Base-by-base conservation (phyloP, 805 yeast genomes). In the Phaffomyces thermotolerans region DNA sequence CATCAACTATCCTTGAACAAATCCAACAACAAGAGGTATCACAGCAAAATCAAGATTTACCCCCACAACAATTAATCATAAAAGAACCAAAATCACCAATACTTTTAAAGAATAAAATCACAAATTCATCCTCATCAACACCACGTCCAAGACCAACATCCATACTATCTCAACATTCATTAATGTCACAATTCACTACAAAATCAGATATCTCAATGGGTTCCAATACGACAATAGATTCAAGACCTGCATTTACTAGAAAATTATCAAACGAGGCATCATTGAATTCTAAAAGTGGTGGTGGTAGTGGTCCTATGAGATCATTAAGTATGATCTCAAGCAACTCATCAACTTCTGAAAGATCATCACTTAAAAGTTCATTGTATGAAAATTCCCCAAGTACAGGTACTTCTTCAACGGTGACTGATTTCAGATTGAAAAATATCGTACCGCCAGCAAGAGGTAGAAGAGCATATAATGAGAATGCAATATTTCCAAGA, bases 151-250 rank as follows among this genome's bases (percentile, higher is more conserved):
- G 82, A 40, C 81, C 81, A 4, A 65, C 68, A 0, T 78, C 84
- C 1, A 67, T 70, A 34, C 56, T 76, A 1, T 78, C 83, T 0
- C 72, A 75, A 20, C 69, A 69, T 42, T 74, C 79, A 0, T 57
- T 68, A 2, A 63, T 71, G n/a, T 73, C 78, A 0, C 68, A 62
- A 39, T 60, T 64, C 36, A 73, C 79, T 1, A 68, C 70, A 4
- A 61, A 68, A 34, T 76, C 82, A 0, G 81, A 76, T 43, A 68
- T 81, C 0, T 72, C 75, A 5, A 61, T 62, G 32, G 64, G 49
- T 3, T 54, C 58, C 1, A 49, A 44, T 10, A 43, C 42, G 10
- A 43, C 45, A 27, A 42, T 50, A 13, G 25, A 44, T 14, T 39
- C 47, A 23, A 42, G 61, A 35, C 59, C 58, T 8, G 38, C 52